Base-by-base conservation (phyloP, 176 grass and related monocot species). In the Eragrostis nindensis region DNA sequence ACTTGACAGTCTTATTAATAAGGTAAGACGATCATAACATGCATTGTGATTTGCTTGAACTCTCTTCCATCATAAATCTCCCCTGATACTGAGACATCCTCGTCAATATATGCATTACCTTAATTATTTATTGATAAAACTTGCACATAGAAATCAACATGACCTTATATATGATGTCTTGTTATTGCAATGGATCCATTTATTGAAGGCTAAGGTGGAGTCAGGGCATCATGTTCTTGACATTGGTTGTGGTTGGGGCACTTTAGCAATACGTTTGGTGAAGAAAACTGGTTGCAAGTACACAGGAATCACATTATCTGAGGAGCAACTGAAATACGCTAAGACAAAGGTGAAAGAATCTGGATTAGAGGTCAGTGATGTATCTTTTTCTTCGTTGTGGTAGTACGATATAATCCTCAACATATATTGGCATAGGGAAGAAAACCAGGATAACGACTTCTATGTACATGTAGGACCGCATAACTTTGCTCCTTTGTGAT, bases 221-320 rank as follows among this genome's bases (percentile, higher is more conserved):
- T 62, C 47, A 43, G 84, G 88, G 16, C 91, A 97, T 76, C 83
- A 92, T 65, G 92, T 97, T 65, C 92, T 97, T 70, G 94, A 97
- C 27, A 97, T 97, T 78, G 94, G 94, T 29, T 87, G 85, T 16
- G 92, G 92, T 21, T 97, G 94, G 94, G 94, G 94, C 53, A 83
- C 76, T 30, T 76, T 97, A 63, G 94, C 94, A 36, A 89, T 97
- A 66, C 80, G 92, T 36, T 17, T 94, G 46, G 94, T 90, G 41
- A 94, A 80, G 89, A 86, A 87, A 60, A 88, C 84, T 50, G 94
- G 94, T 21, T 94, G 94, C 90, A 94, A 71, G 85, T 97, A 94
- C 79, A 97, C 94, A 25, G 94, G 92, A 40, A 83, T 97, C 42
- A 94, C 94, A 39, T 86, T 97, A 40, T 97, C 94, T 5, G 77